A percentile compares a stretch with the other conserved stretches of the same genome.
Conservation (phyloP, 495 filamentous ascomycete genomes). For the Penicillium silybi region DNA sequence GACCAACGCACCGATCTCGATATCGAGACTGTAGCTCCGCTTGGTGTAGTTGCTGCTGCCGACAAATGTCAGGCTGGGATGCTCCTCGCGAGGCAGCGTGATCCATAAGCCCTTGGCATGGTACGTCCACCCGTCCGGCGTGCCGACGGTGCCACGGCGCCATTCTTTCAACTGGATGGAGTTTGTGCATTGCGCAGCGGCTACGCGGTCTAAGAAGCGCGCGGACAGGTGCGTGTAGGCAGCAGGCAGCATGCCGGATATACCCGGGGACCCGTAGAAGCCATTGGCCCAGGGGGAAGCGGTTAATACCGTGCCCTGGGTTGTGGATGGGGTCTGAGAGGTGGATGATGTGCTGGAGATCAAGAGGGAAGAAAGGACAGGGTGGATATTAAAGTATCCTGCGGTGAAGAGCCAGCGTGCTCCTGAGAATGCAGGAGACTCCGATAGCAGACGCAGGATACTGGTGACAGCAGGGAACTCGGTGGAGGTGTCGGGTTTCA, state of each 20-base stretch:
- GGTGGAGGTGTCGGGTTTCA: constrained; percentile 76
- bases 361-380: constrained; percentile 71
- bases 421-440: constrained; percentile 51
- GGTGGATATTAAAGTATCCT: constrained; percentile 95
- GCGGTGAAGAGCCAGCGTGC: constrained; percentile 93
- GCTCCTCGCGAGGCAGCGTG: constrained; percentile 55
- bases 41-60: constrained; percentile 97
- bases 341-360: constrained; percentile 53
- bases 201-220: constrained; percentile 71
- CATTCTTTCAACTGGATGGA: constrained; percentile 81
- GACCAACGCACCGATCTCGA: constrained; percentile 82
- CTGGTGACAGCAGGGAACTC: constrained; percentile 77
- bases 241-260: constrained; percentile 83
- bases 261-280: constrained; percentile 84
- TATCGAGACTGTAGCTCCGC: constrained; percentile 82
- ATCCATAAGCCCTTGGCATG: constrained; percentile 98
- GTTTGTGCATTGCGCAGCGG: constrained; percentile 53
- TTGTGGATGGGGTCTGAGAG: constrained; percentile 26
- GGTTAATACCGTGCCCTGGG: constrained; percentile 79
- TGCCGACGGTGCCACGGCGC: constrained; percentile 74
- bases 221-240: constrained; percentile 87
- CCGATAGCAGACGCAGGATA: constrained; percentile 63
- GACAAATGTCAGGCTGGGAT: constrained; percentile 75
- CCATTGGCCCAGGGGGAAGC: constrained; percentile 95
- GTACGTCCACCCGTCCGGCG: constrained; percentile 89